Conservation (phyloP, 768 basidiomycete genomes). For the Tricholoma matsutake region DNA sequence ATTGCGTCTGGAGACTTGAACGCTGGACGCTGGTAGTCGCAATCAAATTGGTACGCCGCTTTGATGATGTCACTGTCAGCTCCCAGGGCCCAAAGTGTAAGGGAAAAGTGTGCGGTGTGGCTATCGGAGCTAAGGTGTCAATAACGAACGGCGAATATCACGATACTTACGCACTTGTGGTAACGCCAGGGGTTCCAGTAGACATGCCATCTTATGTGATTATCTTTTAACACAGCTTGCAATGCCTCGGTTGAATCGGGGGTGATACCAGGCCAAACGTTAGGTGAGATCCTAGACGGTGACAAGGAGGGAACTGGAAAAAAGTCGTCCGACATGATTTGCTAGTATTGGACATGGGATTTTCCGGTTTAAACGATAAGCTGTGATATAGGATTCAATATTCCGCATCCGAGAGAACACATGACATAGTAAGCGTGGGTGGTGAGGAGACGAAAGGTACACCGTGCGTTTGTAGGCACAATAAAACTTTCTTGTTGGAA, state of each 20-base stretch:
- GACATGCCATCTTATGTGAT: constrained; percentile 44
- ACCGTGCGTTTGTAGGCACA: too few species aligned
- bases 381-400: too few species aligned
- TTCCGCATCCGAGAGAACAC: too few species aligned
- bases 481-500: too few species aligned
- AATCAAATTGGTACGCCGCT: constrained; percentile 32
- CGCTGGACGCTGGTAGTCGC: constrained; percentile 29
- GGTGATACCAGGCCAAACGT: constrained; percentile 31
- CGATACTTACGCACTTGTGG: constrained; percentile 43
- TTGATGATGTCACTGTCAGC: constrained; percentile 29
- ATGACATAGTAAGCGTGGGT: too few species aligned
- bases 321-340: constrained; percentile 11
- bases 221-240: constrained; percentile 39
- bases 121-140: background rate
- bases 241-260: constrained; percentile 30
- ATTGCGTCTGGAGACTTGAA: constrained; percentile 42
- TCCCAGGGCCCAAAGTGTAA: constrained; percentile 25
- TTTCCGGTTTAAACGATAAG: too few species aligned
- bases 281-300: constrained; percentile 24
- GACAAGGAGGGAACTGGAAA: constrained; percentile 29
- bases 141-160: too few species aligned
- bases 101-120: constrained; percentile 23
- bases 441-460: too few species aligned
- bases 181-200: constrained; percentile 39
- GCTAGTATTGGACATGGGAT: too few species aligned